Conservation (phyloP, 176 grass and related monocot genomes). For the Eragrostis nindensis region DNA sequence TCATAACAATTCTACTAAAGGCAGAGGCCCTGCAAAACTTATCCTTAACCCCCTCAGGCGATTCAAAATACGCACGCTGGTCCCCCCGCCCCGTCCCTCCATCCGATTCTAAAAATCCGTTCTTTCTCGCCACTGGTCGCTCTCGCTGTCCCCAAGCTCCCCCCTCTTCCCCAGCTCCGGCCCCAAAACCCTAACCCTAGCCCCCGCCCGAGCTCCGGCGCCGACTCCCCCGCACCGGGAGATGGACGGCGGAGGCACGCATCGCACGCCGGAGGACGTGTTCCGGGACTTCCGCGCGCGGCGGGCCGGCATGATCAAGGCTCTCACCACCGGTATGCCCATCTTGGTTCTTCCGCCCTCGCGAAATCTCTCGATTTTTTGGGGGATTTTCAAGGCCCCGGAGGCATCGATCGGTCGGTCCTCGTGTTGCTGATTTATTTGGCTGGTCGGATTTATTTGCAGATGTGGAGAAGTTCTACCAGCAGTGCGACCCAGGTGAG, state of each 20-base stretch:
- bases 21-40: neutral
- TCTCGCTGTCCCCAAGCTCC: conserved; percentile 37
- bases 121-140: neutral
- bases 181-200: conserved; percentile 71
- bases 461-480: conserved; percentile 94
- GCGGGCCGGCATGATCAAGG: conserved; percentile 88
- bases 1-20: neutral
- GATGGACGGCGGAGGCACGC: conserved; percentile 59
- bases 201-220: conserved; percentile 18
- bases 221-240: neutral
- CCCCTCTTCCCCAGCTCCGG: neutral
- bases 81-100: conserved; percentile 23
- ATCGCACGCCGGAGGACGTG: conserved; percentile 87
- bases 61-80: conserved; percentile 36
- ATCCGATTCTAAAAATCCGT: conserved; percentile 33
- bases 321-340: conserved; percentile 73
- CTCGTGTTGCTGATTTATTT: conserved; percentile 23
- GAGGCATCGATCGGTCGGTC: conserved; percentile 3
- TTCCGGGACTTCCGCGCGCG: conserved; percentile 92
- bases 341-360: neutral
- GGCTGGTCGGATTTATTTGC: conserved; percentile 37
- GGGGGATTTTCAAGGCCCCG: neutral
- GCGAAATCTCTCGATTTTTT: neutral
- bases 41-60: neutral
- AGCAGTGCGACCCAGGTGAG: conserved; percentile 92